Conservation (phyloP, 2,329 filamentous ascomycete species). For the Bretziella fagacearum region DNA sequence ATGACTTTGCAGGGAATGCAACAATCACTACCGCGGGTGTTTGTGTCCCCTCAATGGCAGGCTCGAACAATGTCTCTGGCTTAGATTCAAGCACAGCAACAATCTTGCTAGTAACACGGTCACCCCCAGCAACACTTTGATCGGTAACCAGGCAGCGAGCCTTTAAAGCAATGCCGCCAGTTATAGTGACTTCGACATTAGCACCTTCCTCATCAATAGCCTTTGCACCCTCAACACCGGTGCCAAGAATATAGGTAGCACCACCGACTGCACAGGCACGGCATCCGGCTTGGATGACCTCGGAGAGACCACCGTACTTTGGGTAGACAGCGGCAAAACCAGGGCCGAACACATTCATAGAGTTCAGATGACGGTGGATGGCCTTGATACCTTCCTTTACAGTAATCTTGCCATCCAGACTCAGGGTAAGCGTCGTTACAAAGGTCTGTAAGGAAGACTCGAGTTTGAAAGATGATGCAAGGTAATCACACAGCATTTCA, state of each 20-base stretch:
- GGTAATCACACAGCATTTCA: slow-evolving; percentile 39
- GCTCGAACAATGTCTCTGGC: slow-evolving; percentile 50
- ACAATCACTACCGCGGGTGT: slow-evolving; percentile 57
- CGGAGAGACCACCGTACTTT: slow-evolving; percentile 82
- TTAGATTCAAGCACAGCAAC: slow-evolving; percentile 54
- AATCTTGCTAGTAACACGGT: slow-evolving; percentile 21
- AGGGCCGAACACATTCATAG: slow-evolving; percentile 72
- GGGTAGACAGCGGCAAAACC: slow-evolving; percentile 81
- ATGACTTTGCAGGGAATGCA: slow-evolving; percentile 40
- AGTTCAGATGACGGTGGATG: slow-evolving; percentile 65
- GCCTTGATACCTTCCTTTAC: slow-evolving; percentile 50
- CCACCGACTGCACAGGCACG: slow-evolving; percentile 83
- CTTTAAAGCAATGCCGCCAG: slow-evolving; percentile 30
- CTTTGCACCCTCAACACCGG: slow-evolving; percentile 36
- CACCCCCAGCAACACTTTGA: not conserved
- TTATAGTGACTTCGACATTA: slow-evolving; percentile 16
- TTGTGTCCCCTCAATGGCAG: slow-evolving; percentile 56
- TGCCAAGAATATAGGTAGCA: slow-evolving; percentile 71
- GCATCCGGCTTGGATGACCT: slow-evolving; percentile 82
- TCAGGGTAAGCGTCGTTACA: slow-evolving; percentile 53
- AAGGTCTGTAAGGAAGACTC: slow-evolving; percentile 49
- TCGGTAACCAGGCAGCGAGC: slow-evolving; percentile 35
- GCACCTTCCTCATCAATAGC: slow-evolving; percentile 12
- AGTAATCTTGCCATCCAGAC: slow-evolving; percentile 44
- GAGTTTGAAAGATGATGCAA: slow-evolving; percentile 46